Percentiles rank a stretch among this genome's conserved stretches.
These are phyloP conservation scores for Candida sp. DNA, from an alignment of 1,139 yeast species.

Conservation along the genomic window DNA sequence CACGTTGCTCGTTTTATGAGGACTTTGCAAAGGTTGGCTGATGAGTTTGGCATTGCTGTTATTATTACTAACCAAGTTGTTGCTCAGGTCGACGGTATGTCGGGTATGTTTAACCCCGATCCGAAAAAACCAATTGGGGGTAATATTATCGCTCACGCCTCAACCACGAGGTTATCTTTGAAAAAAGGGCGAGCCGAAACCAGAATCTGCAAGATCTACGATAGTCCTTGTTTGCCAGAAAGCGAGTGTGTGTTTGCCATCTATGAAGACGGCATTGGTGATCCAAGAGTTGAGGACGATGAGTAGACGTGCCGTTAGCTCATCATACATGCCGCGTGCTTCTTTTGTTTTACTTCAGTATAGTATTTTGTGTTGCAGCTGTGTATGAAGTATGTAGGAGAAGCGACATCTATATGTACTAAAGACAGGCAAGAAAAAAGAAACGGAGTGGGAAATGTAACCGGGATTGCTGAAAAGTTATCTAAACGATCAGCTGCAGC, in stretches of 20 bases:
- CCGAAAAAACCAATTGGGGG: constrained; percentile 99
- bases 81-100: constrained; percentile 96
- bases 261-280: constrained; percentile 97
- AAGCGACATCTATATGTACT: background rate
- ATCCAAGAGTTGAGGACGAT: constrained; percentile 83
- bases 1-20: constrained; percentile 96
- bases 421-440: background rate
- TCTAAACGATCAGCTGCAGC: constrained; percentile 16
- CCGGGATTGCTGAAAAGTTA: constrained; percentile 4
- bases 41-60: constrained; percentile 98
- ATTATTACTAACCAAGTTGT: constrained; percentile 99
- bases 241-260: constrained; percentile 95
- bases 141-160: constrained; percentile 95
- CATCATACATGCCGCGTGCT: background rate
- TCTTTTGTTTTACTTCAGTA: constrained; percentile 4
- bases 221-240: constrained; percentile 95
- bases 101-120: constrained; percentile 86
- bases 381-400: background rate
- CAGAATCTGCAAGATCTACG: constrained; percentile 92
- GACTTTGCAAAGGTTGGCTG: constrained; percentile 90
- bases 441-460: background rate
- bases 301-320: background rate
- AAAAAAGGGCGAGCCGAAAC: constrained; percentile 93
- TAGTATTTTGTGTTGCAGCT: background rate
- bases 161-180: constrained; percentile 90